Evolutionary conservation across 331 rosid genomes (phyloP).

Genomic region (Acacia pycnantha): DNA sequence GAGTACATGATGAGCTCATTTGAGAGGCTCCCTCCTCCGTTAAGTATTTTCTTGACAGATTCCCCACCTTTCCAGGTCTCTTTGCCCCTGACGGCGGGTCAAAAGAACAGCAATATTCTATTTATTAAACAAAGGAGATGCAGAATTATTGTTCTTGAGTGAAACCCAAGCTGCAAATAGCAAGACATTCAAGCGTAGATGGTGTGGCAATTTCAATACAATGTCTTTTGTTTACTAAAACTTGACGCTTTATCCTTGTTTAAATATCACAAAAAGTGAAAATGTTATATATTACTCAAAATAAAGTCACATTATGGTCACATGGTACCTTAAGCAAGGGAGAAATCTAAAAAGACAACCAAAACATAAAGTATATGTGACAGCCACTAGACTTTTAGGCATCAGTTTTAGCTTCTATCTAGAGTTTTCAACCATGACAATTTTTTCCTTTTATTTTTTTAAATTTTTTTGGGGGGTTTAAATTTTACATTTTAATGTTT

Average conservation of each 20-base stretch:
- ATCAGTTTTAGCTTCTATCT: not conserved
- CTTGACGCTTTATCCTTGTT: not conserved
- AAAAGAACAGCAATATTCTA: slow-evolving; percentile 14
- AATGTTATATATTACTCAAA: not conserved
- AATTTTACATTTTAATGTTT: not conserved
- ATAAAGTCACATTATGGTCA: not conserved
- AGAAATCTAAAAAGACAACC: not conserved
- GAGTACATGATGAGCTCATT: slow-evolving; percentile 54
- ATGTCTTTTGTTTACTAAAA: not conserved
- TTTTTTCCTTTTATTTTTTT: no score
- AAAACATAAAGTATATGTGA: not conserved
- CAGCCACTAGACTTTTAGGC: not conserved
- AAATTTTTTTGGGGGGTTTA: not conserved
- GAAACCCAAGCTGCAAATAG: slow-evolving; percentile 16
- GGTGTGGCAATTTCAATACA: not conserved
- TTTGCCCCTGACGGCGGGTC: slow-evolving; percentile 35
- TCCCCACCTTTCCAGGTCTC: slow-evolving; percentile 55
- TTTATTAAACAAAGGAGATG: slow-evolving; percentile 15
- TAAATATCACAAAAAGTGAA: not conserved
- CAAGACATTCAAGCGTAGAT: not conserved
- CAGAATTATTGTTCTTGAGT: not conserved
- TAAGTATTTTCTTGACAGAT: slow-evolving; percentile 71
- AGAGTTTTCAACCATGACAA: not conserved
- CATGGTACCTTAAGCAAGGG: not conserved
- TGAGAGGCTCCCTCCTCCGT: slow-evolving; percentile 92